Evolutionary conservation across 1,139 yeast genomes (phyloP).

Genomic region (Protomyces lactucae-debilis): DNA sequence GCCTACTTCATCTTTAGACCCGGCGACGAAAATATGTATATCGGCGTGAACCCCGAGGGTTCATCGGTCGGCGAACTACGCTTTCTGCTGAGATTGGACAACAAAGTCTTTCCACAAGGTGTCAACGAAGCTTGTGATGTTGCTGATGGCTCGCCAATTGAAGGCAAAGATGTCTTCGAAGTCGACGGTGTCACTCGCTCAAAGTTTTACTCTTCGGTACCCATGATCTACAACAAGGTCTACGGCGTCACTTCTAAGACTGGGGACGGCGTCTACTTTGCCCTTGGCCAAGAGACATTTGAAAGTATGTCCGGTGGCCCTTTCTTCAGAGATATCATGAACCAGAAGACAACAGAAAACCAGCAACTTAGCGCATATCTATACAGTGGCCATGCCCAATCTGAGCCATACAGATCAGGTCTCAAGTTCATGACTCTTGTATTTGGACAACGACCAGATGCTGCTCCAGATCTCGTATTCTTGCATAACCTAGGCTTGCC

Average conservation of each 20-base stretch:
- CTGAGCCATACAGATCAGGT: background rate
- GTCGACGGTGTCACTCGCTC: background rate
- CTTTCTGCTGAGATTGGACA: background rate
- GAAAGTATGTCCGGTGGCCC: background rate
- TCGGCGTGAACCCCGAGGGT: background rate
- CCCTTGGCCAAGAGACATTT: background rate
- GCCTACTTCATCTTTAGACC: background rate
- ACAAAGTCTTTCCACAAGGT: background rate
- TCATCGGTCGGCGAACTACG: background rate
- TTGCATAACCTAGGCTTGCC: background rate
- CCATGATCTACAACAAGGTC: background rate
- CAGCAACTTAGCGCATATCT: background rate
- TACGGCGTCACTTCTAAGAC: background rate
- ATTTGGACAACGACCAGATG: background rate
- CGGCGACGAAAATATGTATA: background rate
- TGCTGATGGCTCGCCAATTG: background rate
- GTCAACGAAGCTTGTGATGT: background rate
- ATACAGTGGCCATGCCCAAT: background rate
- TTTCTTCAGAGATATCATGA: background rate
- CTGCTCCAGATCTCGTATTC: background rate
- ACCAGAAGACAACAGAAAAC: background rate
- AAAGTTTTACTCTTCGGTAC: background rate
- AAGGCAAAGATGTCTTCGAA: background rate
- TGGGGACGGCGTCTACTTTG: background rate
- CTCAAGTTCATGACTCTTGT: background rate